These are phyloP conservation scores for Chaetoscypha palmicola DNA, from an alignment of 2,329 filamentous ascomycete genomes.

Conservation along the genomic window DNA sequence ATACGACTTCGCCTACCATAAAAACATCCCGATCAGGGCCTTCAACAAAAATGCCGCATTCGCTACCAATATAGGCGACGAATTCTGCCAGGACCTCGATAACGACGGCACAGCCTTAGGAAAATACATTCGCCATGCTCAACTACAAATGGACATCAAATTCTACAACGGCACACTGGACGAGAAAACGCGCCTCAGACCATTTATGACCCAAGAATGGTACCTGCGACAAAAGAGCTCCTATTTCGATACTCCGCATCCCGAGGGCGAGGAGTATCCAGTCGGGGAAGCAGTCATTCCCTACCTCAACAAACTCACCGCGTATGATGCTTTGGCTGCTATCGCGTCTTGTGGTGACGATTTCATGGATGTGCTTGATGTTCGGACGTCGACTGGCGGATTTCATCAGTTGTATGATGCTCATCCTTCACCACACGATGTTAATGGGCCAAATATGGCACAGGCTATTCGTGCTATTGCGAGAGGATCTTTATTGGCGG, in stretches of 20 bases:
- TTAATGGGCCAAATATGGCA: constrained; percentile 5
- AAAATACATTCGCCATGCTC: constrained; percentile 16
- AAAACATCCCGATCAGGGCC: constrained; percentile 19
- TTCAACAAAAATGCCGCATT: constrained; percentile 24
- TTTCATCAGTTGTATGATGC: neutral
- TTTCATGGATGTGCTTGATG: constrained; percentile 11
- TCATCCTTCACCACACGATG: neutral
- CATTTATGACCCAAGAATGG: constrained; percentile 23
- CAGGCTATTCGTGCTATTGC: constrained; percentile 3
- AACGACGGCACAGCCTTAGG: constrained; percentile 19
- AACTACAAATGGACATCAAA: constrained; percentile 19
- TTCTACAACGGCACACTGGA: constrained; percentile 19
- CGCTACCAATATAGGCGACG: constrained; percentile 15
- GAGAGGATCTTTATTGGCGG: constrained; percentile 4
- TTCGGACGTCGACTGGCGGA: neutral
- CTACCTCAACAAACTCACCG: constrained; percentile 21
- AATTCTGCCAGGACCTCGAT: constrained; percentile 17
- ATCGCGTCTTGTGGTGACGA: constrained; percentile 22
- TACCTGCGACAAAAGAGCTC: constrained; percentile 19
- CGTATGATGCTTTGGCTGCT: constrained; percentile 27
- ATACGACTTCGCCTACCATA: constrained; percentile 17
- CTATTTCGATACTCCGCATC: constrained; percentile 10
- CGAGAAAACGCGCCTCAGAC: constrained; percentile 9
- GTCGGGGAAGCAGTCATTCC: constrained; percentile 18
- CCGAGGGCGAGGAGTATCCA: constrained; percentile 10